A percentile compares a stretch with the other conserved stretches of the same genome.
phyloP scores from a whole-genome alignment of 768 basidiomycete genomes.

The Phylloporus arenicola region DNA sequence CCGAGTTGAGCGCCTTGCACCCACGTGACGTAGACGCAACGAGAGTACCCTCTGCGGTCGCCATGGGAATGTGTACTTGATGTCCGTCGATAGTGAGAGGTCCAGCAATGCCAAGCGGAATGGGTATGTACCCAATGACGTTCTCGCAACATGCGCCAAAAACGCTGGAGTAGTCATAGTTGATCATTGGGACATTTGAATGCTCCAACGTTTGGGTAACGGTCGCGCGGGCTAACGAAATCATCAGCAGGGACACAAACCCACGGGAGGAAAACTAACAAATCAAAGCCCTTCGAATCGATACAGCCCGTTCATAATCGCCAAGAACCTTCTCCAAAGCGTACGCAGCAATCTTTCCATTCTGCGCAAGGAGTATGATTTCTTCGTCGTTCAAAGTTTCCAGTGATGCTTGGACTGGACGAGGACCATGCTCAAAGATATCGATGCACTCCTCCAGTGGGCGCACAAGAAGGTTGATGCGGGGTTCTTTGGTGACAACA shows the following conservation, averaged over 20 bases:
- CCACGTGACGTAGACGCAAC: conserved; percentile 97
- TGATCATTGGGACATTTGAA: conserved; percentile 73
- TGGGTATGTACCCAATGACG: conserved; percentile 93
- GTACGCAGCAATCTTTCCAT: conserved; percentile 92
- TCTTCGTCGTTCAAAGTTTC: conserved; percentile 84
- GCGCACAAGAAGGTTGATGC: conserved; percentile 31
- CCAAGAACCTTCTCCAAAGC: conserved; percentile 93
- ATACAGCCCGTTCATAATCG: conserved; percentile 81
- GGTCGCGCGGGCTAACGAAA: conserved; percentile 69
- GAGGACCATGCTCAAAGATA: conserved; percentile 70
- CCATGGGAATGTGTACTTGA: conserved; percentile 92
- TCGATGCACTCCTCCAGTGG: conserved; percentile 73
- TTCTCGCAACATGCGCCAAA: conserved; percentile 98
- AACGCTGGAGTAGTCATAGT: conserved; percentile 92
- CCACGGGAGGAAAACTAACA: conserved; percentile 49
- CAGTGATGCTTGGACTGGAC: conserved; percentile 52
- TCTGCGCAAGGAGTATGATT: conserved; percentile 79
- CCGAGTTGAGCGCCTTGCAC: conserved; percentile 95
- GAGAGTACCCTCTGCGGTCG: conserved; percentile 98
- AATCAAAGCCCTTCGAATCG: conserved; percentile 80
- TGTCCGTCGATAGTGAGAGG: conserved; percentile 88
- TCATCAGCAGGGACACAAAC: conserved; percentile 6
- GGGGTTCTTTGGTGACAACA: conserved; percentile 10
- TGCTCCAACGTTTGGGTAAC: conserved; percentile 76
- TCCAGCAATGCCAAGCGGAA: conserved; percentile 95